These are phyloP conservation scores for Ascosphaera aggregata DNA, from an alignment of 2,329 filamentous ascomycete species.

Conservation along the genomic window DNA sequence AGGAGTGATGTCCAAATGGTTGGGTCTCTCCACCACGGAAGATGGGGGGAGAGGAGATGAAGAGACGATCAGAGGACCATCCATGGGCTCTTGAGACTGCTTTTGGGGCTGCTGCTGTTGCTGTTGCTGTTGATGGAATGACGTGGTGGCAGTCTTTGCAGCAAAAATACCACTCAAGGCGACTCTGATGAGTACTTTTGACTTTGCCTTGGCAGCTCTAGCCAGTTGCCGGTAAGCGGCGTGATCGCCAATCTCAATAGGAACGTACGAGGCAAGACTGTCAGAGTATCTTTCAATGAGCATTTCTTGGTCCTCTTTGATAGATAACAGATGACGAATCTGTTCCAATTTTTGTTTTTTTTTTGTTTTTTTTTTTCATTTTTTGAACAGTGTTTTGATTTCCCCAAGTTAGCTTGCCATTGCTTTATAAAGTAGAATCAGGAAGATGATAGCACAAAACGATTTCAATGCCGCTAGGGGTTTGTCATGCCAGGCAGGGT, in stretches of 20 bases:
- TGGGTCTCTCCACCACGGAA: background rate
- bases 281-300: slow-evolving; percentile 88
- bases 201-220: slow-evolving; percentile 90
- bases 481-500: no score
- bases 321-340: slow-evolving; percentile 45
- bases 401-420: no score
- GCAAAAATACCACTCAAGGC: slow-evolving; percentile 16
- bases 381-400: no score
- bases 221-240: slow-evolving; percentile 92
- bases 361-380: no score
- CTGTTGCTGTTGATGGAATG: background rate
- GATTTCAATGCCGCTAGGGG: no score
- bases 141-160: background rate
- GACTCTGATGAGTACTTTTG: slow-evolving; percentile 78
- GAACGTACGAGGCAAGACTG: slow-evolving; percentile 59
- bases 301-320: slow-evolving; percentile 37
- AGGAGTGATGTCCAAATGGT: background rate
- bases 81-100: background rate
- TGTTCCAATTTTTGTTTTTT: no score
- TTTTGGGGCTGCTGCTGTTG: background rate
- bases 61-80: background rate
- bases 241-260: slow-evolving; percentile 51
- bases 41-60: background rate
- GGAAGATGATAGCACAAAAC: no score
- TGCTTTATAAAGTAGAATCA: no score